Evolutionary conservation across 495 filamentous ascomycete species (phyloP), one percentile per base, ranked within the genome.

Genomic region (Penicillium manginii): DNA sequence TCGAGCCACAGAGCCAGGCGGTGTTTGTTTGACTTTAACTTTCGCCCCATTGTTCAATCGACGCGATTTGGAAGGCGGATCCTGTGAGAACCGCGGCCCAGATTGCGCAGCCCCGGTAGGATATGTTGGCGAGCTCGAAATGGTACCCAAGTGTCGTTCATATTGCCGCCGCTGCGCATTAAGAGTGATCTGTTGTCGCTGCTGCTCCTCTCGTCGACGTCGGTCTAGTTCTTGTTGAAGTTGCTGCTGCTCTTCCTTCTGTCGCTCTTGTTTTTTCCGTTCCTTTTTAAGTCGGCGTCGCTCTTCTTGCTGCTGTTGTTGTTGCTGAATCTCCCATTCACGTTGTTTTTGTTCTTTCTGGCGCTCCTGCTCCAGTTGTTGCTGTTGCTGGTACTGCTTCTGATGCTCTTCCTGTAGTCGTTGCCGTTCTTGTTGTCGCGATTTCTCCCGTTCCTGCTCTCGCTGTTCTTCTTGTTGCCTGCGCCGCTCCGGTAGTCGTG

Each of bases 31-130:
- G 40, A 43, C 7, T 17, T n/a, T 19, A 1, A n/a, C 3, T 22
- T 47, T 40, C 2, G 56, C 37, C 42, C 52, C 56, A 57, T 63
- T 40, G 7, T 57, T 14, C 14, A 63, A 17, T 42, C 22, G 43
- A 11, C 32, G 57, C 14, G 21, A 46, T 23, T 58, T 58, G 1
- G 50, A 29, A 19, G 56, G 14, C 17, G 56, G 48, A 39, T 47
- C n/a, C 17, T 43, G n/a, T 4, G 40, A 17, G 10, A 43, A 17
- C 15, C 40, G 40, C 17, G 15, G 40, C 17, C n/a, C 12, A 19
- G 40, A 17, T 43, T 17, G 40, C 40, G n/a, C 40, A n/a, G 15
- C 17, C 19, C n/a, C 1, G 14, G 17, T n/a, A 43, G 40, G 7
- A 17, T 19, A 37, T 2, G 9, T 45, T 17, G 18, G 17, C 39